Evolutionary conservation across 2,329 filamentous ascomycete species (phyloP), one percentile per base, ranked within the genome.

Genomic region (Monilinia polystroma): DNA sequence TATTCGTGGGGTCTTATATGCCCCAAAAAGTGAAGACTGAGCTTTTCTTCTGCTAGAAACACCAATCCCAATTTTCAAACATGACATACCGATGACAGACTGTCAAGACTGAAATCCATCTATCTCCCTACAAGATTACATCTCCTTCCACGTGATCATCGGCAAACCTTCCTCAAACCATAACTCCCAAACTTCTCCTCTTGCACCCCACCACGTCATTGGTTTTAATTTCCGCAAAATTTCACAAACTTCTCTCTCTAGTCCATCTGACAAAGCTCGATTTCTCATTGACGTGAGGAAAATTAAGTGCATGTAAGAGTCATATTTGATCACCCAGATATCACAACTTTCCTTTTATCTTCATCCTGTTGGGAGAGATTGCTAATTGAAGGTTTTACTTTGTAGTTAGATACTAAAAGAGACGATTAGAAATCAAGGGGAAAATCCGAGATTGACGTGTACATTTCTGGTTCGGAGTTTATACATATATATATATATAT

Each of bases 151-250:
- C 56, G 56, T 59, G 56, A 59, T 47, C 1, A 12, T 20, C 56
- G 56, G 56, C 20, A 26, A 59, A 59, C 56, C 41, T 59, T 59
- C 57, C 26, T 20, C 20, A 32, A 32, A 20, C 52, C 10, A 14
- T 14, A 3, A 16, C 12, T 16, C 12, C 41, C 41, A 41, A 32
- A 35, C 29, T 4, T 32, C 23, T 18, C 20, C 26, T 18, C 26
- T 1, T 14, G 16, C 29, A 3, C n/a, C 45, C 32, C 18, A 14
- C 20, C 53, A 55, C 53, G 32, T 55, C 53, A 55, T 55, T 55
- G 53, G 53, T 38, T 38, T 35, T 20, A 49, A 35, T 49, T 29
- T 57, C 35, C 1, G 5, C 8, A n/a, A n/a, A 49, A 49, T 11
- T 49, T 49, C 47, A 20, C 45, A n/a, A 49, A 49, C 4, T 49